These are phyloP conservation scores for Skeletonema menzelii DNA, from an alignment of 108 stramenopile species.

Conservation along the genomic window DNA sequence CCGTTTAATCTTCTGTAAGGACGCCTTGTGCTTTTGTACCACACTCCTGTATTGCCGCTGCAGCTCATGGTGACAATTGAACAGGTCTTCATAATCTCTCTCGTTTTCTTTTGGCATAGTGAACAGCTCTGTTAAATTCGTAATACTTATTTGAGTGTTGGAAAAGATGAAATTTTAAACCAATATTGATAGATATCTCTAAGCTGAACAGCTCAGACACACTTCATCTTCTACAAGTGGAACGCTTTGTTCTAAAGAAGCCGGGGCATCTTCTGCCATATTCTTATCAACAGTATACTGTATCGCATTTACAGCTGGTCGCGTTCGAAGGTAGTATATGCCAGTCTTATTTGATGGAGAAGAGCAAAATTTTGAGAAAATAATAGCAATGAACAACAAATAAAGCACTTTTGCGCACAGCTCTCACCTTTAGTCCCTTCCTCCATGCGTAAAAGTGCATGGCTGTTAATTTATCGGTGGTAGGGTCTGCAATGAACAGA, in stretches of 20 bases:
- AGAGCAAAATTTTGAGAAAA: not conserved
- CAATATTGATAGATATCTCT: no score
- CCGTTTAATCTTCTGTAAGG: not conserved
- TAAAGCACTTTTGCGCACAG: not conserved
- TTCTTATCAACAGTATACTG: conserved; percentile 95
- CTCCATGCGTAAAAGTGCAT: conserved; percentile 99
- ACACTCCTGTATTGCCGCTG: not conserved
- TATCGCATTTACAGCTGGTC: conserved; percentile 97
- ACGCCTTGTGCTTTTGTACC: not conserved
- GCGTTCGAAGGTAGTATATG: conserved; percentile 96
- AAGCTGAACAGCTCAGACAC: conserved; percentile 49
- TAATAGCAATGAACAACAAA: not conserved
- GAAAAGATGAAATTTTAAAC: not conserved
- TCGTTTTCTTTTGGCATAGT: not conserved
- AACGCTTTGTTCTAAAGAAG: conserved; percentile 4
- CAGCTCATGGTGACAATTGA: not conserved
- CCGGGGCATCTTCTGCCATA: conserved; percentile 3
- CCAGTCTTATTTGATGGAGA: conserved; percentile 79
- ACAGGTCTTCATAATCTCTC: not conserved
- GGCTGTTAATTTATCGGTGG: conserved; percentile 88
- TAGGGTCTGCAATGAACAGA: conserved; percentile 94
- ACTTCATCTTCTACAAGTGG: conserved; percentile 16
- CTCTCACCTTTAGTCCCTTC: conserved; percentile 83
- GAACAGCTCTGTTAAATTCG: no score
- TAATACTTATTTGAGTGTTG: no score